A percentile compares a stretch with the other conserved stretches of the same genome.
phyloP scores from a whole-genome alignment of 768 basidiomycete genomes.

The Agrocybe praecox region DNA sequence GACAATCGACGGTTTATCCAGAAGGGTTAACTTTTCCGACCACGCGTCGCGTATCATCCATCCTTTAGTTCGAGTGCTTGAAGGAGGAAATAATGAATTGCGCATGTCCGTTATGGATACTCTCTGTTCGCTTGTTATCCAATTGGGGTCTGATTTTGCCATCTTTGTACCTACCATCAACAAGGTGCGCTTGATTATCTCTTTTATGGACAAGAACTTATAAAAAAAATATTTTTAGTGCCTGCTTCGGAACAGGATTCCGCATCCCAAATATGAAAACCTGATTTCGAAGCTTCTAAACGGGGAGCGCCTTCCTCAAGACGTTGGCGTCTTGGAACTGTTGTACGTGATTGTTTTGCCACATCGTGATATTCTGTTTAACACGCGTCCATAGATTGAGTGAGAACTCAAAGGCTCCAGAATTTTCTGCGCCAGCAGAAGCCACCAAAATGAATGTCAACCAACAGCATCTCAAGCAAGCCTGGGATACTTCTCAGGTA shows the following conservation, averaged over 20 bases:
- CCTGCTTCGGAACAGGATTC: conserved; percentile 72
- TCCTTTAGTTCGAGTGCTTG: conserved; percentile 87
- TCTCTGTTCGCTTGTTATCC: conserved; percentile 87
- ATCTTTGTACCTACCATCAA: conserved; percentile 98
- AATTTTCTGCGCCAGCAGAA: conserved; percentile 84
- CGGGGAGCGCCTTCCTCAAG: conserved; percentile 90
- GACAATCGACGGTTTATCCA: conserved; percentile 88
- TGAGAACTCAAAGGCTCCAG: conserved; percentile 64
- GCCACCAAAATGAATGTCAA: conserved; percentile 91
- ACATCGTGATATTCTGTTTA: background rate
- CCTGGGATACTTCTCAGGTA: conserved; percentile 88
- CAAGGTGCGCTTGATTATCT: conserved; percentile 57
- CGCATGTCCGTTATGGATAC: conserved; percentile 90
- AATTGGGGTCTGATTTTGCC: conserved; percentile 95
- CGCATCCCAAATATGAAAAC: conserved; percentile 84
- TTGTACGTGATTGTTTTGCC: conserved; percentile 44
- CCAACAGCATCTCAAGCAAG: conserved; percentile 95
- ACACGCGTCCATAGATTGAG: conserved; percentile 39
- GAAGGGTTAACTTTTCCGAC: conserved; percentile 95
- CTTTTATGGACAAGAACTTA: background rate
- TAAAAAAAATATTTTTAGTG: conserved; percentile 46
- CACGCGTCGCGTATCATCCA: conserved; percentile 98
- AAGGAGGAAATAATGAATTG: conserved; percentile 73
- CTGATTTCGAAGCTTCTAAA: conserved; percentile 88
- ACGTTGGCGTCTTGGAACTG: conserved; percentile 70